Evolutionary conservation across 78 protist genomes (phyloP).

Genomic region (Isochrysis galbana): DNA sequence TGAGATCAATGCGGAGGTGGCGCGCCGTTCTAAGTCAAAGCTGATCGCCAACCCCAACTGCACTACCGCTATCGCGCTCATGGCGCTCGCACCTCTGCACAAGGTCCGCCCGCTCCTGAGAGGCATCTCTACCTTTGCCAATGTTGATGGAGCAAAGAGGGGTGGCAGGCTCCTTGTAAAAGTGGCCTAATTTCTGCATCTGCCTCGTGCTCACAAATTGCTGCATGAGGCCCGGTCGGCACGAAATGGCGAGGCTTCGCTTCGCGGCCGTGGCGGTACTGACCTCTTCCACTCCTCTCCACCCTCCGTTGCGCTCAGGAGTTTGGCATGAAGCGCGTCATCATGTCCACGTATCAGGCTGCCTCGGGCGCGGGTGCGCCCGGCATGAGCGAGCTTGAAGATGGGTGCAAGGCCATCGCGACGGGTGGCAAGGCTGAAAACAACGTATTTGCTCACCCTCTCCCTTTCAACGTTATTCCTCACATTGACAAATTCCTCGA

Average conservation of each 20-base stretch:
- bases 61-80: conserved; percentile 53
- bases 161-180: not conserved
- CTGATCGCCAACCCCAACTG: conserved; percentile 54
- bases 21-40: not conserved
- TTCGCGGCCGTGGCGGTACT: too few relatives aligned
- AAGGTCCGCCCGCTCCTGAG: not conserved
- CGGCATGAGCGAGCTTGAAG: conserved; percentile 43
- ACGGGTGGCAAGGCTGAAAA: not conserved
- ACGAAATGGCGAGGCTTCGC: too few relatives aligned
- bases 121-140: too few relatives aligned
- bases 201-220: not conserved
- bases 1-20: conserved; percentile 45
- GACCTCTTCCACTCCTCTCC: too few relatives aligned
- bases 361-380: conserved; percentile 43
- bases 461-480: conserved; percentile 50
- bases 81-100: conserved; percentile 50
- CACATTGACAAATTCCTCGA: conserved; percentile 47
- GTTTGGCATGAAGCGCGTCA: conserved; percentile 24
- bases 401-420: not conserved
- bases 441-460: conserved; percentile 44
- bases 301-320: too few relatives aligned
- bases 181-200: not conserved
- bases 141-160: too few relatives aligned
- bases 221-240: too few relatives aligned
- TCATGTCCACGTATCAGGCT: conserved; percentile 42